Conservation (phyloP, 495 filamentous ascomycete genomes). For the Penicillium turbatum region DNA sequence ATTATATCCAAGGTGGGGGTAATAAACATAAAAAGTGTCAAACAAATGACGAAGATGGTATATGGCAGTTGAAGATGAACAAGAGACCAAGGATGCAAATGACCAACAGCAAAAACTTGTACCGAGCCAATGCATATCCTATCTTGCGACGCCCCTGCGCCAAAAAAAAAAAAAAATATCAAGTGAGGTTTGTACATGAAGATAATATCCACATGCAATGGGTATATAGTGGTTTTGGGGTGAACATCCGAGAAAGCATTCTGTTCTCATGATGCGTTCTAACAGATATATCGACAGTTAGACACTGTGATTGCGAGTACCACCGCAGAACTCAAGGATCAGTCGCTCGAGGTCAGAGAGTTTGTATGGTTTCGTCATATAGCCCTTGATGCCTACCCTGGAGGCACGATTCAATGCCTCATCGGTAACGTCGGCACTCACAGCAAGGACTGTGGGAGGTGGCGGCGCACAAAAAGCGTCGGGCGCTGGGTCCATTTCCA, state of each 20-base stretch:
- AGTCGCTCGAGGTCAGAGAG: conserved; percentile 64
- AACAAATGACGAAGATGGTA: conserved; percentile 24
- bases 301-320: conserved; percentile 1
- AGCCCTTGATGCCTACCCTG: conserved; percentile 68
- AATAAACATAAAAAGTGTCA: conserved; percentile 11
- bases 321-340: conserved; percentile 58
- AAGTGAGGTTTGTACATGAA: neutral
- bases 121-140: neutral
- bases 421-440: conserved; percentile 73
- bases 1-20: conserved; percentile 21
- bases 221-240: conserved; percentile 13
- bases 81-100: conserved; percentile 8
- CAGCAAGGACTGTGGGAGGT: conserved; percentile 57
- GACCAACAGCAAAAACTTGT: conserved; percentile 5
- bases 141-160: neutral
- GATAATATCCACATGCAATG: conserved; percentile 7
- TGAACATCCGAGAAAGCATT: conserved; percentile 1
- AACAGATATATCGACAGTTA: neutral
- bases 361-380: conserved; percentile 78
- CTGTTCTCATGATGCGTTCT: neutral
- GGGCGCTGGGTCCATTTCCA: conserved; percentile 23
- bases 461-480: conserved; percentile 7
- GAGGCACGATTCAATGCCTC: conserved; percentile 60
- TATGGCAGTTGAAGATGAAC: conserved; percentile 18
- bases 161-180: neutral